phyloP scores from a whole-genome alignment of 2,329 filamentous ascomycete genomes.

The Helminthosporium solani region DNA sequence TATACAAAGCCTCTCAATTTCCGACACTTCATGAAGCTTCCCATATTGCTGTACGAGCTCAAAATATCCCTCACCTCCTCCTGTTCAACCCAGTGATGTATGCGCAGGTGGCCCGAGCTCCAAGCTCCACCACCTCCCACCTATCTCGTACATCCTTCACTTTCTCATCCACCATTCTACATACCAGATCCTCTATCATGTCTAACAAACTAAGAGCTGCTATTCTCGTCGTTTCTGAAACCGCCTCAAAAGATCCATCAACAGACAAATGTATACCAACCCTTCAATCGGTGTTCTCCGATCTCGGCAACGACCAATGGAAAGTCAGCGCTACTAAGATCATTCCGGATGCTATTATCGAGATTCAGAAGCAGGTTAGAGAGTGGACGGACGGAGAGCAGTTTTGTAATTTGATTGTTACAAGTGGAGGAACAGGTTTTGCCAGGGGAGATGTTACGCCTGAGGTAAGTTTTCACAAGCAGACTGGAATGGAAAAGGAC shows the following conservation, averaged over 20 bases:
- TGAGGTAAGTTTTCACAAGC: too few relatives aligned
- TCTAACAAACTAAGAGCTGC: conserved; percentile 63
- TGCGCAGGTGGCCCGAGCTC: conserved; percentile 24
- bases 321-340: conserved; percentile 67
- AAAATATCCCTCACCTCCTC: too few relatives aligned
- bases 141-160: conserved; percentile 17
- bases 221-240: conserved; percentile 88
- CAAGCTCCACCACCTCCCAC: not conserved
- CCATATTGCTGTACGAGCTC: too few relatives aligned
- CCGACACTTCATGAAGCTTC: too few relatives aligned
- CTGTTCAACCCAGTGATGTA: too few relatives aligned
- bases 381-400: conserved; percentile 68
- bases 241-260: conserved; percentile 74
- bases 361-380: conserved; percentile 73
- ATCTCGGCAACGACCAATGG: conserved; percentile 71
- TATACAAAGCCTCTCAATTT: too few relatives aligned
- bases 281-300: conserved; percentile 68
- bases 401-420: conserved; percentile 73
- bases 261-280: conserved; percentile 71
- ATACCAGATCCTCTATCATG: conserved; percentile 23
- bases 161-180: conserved; percentile 18
- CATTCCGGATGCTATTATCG: conserved; percentile 71
- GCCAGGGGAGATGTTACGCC: conserved; percentile 82
- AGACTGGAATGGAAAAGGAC: not conserved
- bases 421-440: conserved; percentile 93